These are phyloP conservation scores for Leersia perrieri DNA, from an alignment of 176 grass and related monocot genomes.

Conservation along the genomic window DNA sequence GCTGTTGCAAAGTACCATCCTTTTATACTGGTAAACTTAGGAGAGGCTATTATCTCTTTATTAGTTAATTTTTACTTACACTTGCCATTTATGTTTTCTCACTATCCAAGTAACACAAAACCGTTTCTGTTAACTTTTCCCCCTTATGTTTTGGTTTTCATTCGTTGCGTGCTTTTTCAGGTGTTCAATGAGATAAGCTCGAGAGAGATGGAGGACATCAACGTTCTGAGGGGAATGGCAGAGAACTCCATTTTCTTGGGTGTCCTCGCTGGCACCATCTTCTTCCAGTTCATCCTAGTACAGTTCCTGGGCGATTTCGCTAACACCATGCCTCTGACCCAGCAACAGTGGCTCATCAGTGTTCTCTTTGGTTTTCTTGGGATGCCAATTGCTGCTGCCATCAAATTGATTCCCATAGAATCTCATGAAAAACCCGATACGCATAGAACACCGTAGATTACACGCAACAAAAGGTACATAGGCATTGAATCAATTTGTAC, in stretches of 20 bases:
- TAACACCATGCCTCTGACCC: slow-evolving; percentile 58
- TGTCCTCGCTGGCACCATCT: slow-evolving; percentile 56
- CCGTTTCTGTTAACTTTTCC: not conserved
- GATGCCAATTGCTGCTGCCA: slow-evolving; percentile 78
- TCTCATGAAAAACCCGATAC: slow-evolving; percentile 6
- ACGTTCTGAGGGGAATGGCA: slow-evolving; percentile 64
- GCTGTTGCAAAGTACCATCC: not conserved
- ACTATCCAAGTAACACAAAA: not conserved
- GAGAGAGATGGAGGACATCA: slow-evolving; percentile 79
- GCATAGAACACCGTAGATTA: not conserved
- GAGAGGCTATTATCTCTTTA: not conserved
- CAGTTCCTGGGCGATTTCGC: slow-evolving; percentile 92
- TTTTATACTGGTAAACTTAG: not conserved
- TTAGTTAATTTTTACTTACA: not conserved
- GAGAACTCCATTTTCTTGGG: slow-evolving; percentile 66
- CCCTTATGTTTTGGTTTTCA: not conserved
- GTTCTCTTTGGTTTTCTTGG: slow-evolving; percentile 69
- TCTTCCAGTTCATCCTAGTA: slow-evolving; percentile 80
- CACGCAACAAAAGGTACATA: not conserved
- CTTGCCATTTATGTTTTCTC: not conserved
- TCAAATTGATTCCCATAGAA: slow-evolving; percentile 65
- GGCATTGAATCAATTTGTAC: not conserved
- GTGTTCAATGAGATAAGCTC: slow-evolving; percentile 93
- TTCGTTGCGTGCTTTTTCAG: slow-evolving; percentile 32
- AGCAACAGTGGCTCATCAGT: slow-evolving; percentile 51